Percentiles rank a stretch among this genome's conserved stretches.
phyloP scores from a whole-genome alignment of 2,329 filamentous ascomycete genomes.

The Pestalotiopsis sp. region DNA sequence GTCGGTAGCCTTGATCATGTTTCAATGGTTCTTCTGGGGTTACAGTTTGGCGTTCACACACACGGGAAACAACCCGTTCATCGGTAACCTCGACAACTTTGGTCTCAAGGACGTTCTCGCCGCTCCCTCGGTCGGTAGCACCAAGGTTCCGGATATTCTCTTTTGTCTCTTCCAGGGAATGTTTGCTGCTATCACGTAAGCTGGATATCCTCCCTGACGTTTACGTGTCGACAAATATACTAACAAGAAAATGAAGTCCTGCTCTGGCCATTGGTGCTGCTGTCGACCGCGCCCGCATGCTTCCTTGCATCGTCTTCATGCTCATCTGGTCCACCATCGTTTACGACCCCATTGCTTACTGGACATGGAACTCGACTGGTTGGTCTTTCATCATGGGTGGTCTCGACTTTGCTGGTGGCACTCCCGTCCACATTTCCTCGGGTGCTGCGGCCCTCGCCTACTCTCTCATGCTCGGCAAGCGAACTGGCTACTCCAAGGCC shows the following conservation, averaged over 20 bases:
- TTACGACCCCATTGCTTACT: conserved; percentile 75
- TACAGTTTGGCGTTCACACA: conserved; percentile 87
- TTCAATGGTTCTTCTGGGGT: conserved; percentile 97
- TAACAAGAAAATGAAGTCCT: conserved; percentile 37
- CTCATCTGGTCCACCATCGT: conserved; percentile 74
- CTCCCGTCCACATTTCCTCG: conserved; percentile 75
- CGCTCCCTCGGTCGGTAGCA: conserved; percentile 73
- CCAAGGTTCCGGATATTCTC: conserved; percentile 76
- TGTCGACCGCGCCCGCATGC: conserved; percentile 63
- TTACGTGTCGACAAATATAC: background rate
- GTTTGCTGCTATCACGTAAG: conserved; percentile 87
- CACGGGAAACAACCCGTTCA: conserved; percentile 69
- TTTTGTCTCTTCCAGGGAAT: conserved; percentile 88
- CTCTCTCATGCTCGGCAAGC: conserved; percentile 73
- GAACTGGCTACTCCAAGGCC: conserved; percentile 62
- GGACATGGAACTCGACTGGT: conserved; percentile 76
- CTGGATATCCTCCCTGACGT: conserved; percentile 17
- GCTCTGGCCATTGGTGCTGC: conserved; percentile 63
- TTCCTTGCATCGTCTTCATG: conserved; percentile 66
- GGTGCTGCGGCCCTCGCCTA: conserved; percentile 74
- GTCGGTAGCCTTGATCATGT: conserved; percentile 76
- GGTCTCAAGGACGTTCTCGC: conserved; percentile 78
- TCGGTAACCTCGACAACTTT: conserved; percentile 81
- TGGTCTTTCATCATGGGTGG: conserved; percentile 72
- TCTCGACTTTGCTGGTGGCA: conserved; percentile 76